phyloP scores from a whole-genome alignment of 345 rosid species.

The Eucalyptus globulus region DNA sequence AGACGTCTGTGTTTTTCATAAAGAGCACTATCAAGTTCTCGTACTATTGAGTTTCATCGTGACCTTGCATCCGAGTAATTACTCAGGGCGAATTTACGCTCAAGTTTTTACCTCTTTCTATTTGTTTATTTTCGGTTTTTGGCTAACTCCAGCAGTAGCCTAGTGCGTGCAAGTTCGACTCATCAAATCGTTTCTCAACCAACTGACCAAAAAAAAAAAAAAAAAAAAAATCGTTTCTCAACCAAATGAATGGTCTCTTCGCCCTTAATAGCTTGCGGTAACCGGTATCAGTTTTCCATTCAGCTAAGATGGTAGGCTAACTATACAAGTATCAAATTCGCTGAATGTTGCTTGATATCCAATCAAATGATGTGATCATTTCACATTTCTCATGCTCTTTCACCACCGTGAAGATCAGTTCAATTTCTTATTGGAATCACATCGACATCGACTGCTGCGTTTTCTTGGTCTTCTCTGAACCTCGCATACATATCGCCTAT shows the following conservation, averaged over 20 bases:
- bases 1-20: not conserved
- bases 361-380: not conserved
- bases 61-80: not conserved
- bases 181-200: not conserved
- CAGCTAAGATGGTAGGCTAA: not conserved
- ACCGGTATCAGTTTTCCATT: not conserved
- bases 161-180: not conserved
- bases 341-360: not conserved
- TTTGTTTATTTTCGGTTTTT: not conserved
- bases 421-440: not conserved
- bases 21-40: not conserved
- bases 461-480: not conserved
- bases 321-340: not conserved
- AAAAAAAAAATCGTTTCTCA: not conserved
- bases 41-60: not conserved
- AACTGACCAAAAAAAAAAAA: not conserved
- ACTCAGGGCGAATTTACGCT: not conserved
- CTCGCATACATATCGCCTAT: not conserved
- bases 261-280: not conserved
- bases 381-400: not conserved
- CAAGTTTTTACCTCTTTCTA: not conserved
- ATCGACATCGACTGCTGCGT: not conserved
- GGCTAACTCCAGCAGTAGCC: not conserved
- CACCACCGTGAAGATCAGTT: not conserved
- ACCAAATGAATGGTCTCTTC: not conserved